Conservation (phyloP, 371 early-diverging fungal genomes). For the Apophysomyces trapeziformis region DNA sequence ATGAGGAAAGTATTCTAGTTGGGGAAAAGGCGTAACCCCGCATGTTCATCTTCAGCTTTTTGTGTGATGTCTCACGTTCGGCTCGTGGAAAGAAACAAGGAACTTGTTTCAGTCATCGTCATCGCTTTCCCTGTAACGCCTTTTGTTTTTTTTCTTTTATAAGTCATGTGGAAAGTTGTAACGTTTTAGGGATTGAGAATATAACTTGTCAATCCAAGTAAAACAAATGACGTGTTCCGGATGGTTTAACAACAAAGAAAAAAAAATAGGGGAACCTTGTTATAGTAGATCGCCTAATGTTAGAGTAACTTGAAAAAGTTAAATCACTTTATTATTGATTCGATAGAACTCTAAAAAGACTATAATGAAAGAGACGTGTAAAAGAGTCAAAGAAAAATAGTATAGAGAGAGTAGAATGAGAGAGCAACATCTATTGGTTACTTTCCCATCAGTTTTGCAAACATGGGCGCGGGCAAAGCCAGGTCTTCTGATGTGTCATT, state of each 20-base stretch:
- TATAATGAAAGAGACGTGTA: too few relatives aligned
- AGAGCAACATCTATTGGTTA: background rate
- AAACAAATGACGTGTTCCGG: too few relatives aligned
- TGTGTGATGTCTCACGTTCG: conserved; percentile 7
- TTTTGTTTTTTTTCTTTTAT: background rate
- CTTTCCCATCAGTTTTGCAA: background rate
- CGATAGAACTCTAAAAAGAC: too few relatives aligned
- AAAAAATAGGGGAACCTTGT: background rate
- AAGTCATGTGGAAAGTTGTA: background rate
- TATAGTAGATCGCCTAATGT: too few relatives aligned
- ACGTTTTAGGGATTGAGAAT: too few relatives aligned
- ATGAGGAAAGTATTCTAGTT: background rate
- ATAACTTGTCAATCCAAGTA: background rate
- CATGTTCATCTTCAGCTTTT: background rate
- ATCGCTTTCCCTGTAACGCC: background rate
- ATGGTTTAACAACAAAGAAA: background rate
- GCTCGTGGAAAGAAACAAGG: conserved; percentile 1
- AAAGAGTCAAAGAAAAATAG: too few relatives aligned
- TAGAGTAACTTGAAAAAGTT: too few relatives aligned
- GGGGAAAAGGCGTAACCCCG: background rate
- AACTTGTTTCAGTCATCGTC: conserved; percentile 8
- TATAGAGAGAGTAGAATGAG: background rate
- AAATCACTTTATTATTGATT: too few relatives aligned
- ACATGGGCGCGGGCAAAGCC: background rate
- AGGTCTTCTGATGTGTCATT: conserved; percentile 5